Percentiles rank a stretch among this genome's conserved stretches.
Evolutionary conservation across 2,329 filamentous ascomycete species (phyloP).

Genomic region (Aspergillus uvarum): DNA sequence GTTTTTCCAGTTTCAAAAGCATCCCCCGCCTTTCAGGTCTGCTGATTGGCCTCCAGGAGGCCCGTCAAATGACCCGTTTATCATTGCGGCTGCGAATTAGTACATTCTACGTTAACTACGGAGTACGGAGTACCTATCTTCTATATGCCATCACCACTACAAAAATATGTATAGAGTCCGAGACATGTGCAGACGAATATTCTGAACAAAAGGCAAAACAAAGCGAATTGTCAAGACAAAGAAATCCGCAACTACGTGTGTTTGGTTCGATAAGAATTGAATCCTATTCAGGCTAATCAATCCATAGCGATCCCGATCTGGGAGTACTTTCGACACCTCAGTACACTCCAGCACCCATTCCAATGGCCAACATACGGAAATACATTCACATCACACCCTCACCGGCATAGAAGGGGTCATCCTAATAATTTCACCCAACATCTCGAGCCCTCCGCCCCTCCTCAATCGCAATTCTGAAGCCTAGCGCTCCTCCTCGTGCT

Average conservation of each 20-base stretch:
- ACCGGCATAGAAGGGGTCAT: neutral
- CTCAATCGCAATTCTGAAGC: neutral
- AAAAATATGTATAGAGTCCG: too few species aligned
- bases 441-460: neutral
- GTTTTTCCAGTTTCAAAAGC: slow-evolving; percentile 1
- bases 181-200: neutral
- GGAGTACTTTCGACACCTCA: neutral
- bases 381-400: slow-evolving; percentile 1
- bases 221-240: neutral
- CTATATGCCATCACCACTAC: too few species aligned
- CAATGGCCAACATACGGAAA: slow-evolving; percentile 15
- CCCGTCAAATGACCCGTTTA: slow-evolving; percentile 9
- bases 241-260: neutral
- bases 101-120: too few species aligned
- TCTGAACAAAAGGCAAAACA: neutral
- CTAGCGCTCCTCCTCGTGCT: neutral
- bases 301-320: neutral
- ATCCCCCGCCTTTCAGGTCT: neutral
- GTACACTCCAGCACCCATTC: neutral
- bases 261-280: neutral
- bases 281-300: neutral
- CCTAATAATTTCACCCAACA: neutral
- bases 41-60: slow-evolving; percentile 3
- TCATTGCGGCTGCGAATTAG: neutral
- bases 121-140: too few species aligned